A percentile compares a stretch with the other conserved stretches of the same genome.
Conservation (phyloP, 2,329 filamentous ascomycete genomes). For the Penicillium sp. region DNA sequence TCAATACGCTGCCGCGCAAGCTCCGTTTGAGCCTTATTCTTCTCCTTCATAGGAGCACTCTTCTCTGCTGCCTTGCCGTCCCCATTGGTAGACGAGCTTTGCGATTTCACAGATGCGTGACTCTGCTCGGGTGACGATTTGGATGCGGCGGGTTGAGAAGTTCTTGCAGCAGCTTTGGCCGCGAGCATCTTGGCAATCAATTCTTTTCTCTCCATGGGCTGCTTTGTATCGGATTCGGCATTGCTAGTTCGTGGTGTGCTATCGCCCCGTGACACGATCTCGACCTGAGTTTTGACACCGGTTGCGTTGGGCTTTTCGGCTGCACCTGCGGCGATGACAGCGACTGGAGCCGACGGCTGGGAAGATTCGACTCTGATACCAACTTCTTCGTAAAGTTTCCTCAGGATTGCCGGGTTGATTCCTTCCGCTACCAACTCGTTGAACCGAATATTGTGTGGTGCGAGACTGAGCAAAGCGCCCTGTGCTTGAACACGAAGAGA, state of each 20-base stretch:
- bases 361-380: slow-evolving; percentile 46
- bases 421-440: slow-evolving; percentile 68
- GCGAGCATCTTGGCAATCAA: slow-evolving; percentile 70
- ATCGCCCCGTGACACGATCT: neutral
- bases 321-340: slow-evolving; percentile 6
- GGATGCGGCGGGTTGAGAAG: slow-evolving; percentile 13
- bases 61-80: slow-evolving; percentile 21
- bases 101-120: neutral
- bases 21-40: slow-evolving; percentile 63
- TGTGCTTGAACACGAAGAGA: slow-evolving; percentile 50
- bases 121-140: slow-evolving; percentile 10
- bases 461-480: slow-evolving; percentile 59
- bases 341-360: neutral
- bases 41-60: slow-evolving; percentile 35
- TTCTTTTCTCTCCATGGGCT: slow-evolving; percentile 63
- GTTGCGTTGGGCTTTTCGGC: neutral
- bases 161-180: slow-evolving; percentile 60
- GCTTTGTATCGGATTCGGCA: slow-evolving; percentile 17
- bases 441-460: slow-evolving; percentile 62
- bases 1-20: slow-evolving; percentile 73
- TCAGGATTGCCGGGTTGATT: slow-evolving; percentile 58
- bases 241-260: neutral
- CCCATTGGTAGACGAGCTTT: slow-evolving; percentile 2
- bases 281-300: neutral
- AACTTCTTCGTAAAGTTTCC: slow-evolving; percentile 61